phyloP scores from a whole-genome alignment of 768 basidiomycete species.

The Mycena latifolia region DNA sequence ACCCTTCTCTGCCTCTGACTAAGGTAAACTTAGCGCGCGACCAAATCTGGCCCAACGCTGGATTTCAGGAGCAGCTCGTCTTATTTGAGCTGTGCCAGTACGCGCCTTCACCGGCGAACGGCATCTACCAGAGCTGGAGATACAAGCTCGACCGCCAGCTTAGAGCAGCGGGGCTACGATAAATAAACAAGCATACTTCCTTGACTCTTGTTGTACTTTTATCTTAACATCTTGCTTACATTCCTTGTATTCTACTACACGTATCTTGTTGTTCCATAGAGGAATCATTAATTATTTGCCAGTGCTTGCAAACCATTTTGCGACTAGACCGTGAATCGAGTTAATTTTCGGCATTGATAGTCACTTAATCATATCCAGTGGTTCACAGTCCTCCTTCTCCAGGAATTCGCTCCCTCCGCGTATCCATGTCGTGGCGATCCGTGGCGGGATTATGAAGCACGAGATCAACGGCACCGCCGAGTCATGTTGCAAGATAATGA shows the following conservation, averaged over 20 bases:
- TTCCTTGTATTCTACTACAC: not conserved
- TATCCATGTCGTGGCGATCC: no score
- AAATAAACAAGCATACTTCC: not conserved
- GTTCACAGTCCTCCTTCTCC: no score
- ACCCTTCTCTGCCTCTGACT: constrained; percentile 12
- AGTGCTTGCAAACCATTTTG: no score
- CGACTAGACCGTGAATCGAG: no score
- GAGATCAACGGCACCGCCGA: constrained; percentile 17
- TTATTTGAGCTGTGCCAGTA: constrained; percentile 82
- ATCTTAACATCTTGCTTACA: no score
- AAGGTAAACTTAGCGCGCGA: constrained; percentile 64
- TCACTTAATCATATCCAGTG: no score
- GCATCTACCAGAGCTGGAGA: constrained; percentile 78
- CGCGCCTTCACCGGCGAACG: constrained; percentile 67
- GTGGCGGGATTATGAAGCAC: not conserved
- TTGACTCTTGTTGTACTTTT: no score
- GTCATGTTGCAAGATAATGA: constrained; percentile 1
- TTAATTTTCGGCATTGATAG: no score
- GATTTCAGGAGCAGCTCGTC: constrained; percentile 83
- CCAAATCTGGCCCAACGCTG: constrained; percentile 84
- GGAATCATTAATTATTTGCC: no score
- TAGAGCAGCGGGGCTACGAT: constrained; percentile 53
- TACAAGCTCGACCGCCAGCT: constrained; percentile 64
- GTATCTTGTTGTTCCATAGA: no score
- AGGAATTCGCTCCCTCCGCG: no score